These are phyloP conservation scores for Penicillium ucsense DNA, from an alignment of 495 filamentous ascomycete genomes.

Conservation along the genomic window DNA sequence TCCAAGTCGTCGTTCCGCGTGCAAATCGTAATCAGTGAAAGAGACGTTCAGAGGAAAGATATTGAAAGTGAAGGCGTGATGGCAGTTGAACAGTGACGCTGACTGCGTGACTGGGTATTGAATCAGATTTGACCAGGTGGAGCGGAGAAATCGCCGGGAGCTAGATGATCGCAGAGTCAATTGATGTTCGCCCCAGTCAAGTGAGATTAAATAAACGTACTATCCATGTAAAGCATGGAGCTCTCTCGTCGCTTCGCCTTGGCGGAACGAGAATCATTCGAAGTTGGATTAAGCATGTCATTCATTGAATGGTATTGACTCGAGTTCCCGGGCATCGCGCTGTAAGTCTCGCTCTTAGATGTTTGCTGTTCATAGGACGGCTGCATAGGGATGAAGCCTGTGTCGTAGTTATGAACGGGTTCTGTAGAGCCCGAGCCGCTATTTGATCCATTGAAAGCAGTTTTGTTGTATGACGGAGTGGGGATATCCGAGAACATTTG, in stretches of 20 bases:
- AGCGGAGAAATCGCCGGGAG: conserved; percentile 5
- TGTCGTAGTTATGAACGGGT: conserved; percentile 31
- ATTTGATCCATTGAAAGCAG: conserved; percentile 37
- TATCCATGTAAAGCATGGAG: conserved; percentile 47
- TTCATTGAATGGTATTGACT: conserved; percentile 31
- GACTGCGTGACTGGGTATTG: not conserved
- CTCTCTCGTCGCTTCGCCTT: conserved; percentile 50
- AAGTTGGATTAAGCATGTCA: conserved; percentile 30
- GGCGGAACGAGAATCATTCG: conserved; percentile 25
- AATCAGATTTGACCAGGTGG: conserved; percentile 7
- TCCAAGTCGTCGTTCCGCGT: conserved; percentile 21
- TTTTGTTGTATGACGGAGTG: conserved; percentile 54
- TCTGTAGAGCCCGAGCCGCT: conserved; percentile 10
- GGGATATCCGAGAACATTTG: conserved; percentile 65
- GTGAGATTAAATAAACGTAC: conserved; percentile 6
- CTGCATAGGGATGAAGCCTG: conserved; percentile 53
- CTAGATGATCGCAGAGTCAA: not conserved
- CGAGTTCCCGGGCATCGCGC: conserved; percentile 11
- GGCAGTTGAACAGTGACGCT: too few relatives aligned
- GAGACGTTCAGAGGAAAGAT: conserved; percentile 4
- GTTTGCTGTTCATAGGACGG: conserved; percentile 44
- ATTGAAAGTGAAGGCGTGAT: not conserved
- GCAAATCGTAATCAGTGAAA: conserved; percentile 20
- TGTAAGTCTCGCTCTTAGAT: conserved; percentile 19
- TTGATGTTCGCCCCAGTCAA: not conserved